A percentile compares a stretch with the other conserved stretches of the same genome.
Evolutionary conservation across 306 rosid genomes (phyloP).

Genomic region (Sicyos edulis): DNA sequence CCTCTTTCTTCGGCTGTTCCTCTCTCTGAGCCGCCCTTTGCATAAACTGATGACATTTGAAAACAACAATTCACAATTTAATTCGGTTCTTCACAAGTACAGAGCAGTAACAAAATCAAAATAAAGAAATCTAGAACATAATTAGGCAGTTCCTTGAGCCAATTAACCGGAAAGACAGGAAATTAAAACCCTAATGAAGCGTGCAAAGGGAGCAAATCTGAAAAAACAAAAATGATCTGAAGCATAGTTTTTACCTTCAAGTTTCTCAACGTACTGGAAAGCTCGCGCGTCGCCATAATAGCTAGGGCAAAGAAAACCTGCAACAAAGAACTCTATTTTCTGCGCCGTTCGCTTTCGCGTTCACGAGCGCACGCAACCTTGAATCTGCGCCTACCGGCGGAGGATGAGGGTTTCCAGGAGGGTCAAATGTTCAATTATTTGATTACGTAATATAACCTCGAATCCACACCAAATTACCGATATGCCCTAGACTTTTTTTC

Average conservation of each 20-base stretch:
- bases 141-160: neutral
- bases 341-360: neutral
- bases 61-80: neutral
- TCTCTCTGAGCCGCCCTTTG: constrained; percentile 72
- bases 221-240: neutral
- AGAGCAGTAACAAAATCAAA: constrained; percentile 11
- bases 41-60: constrained; percentile 51
- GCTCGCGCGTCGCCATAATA: constrained; percentile 64
- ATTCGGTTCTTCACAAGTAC: neutral
- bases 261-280: constrained; percentile 66
- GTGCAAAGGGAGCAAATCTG: neutral
- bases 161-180: neutral
- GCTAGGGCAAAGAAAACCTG: neutral
- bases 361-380: neutral
- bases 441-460: too few species aligned
- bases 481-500: too few species aligned
- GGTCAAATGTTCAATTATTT: too few species aligned
- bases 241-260: constrained; percentile 58
- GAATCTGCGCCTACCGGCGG: neutral
- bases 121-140: neutral
- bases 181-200: constrained; percentile 4
- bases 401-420: neutral
- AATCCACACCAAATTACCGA: too few species aligned
- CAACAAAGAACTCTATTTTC: constrained; percentile 12
- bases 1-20: constrained; percentile 53